Base-by-base conservation (phyloP, 2,329 filamentous ascomycete genomes). In the Neopestalotiopsis rosae region DNA sequence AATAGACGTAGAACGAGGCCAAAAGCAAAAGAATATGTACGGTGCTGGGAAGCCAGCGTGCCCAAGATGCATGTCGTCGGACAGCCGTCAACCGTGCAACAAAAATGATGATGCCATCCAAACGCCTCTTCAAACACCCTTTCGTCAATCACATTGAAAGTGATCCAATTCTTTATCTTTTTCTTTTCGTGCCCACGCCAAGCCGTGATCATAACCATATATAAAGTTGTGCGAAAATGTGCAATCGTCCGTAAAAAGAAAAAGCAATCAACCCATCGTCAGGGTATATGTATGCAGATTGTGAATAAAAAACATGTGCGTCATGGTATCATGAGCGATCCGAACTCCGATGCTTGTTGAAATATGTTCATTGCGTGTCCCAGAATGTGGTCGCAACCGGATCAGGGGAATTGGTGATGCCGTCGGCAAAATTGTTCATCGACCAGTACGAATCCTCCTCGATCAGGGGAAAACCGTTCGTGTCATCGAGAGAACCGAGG, bases 401-500 rank as follows among this genome's bases (percentile, higher is more conserved):
- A 66, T 79, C 77, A 7, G 78, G 77, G 24, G 78, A 79, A 58
- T 78, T 75, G 65, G 77, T 78, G 65, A 79, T 76, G 62, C 77
- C 77, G 65, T 79, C 78, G 67, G 75, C 75, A 69, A 81, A 83
- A 65, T 78, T 79, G 71, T 76, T 78, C 75, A 82, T 82, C 52
- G 72, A 73, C 81, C 81, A 83, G 68, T 79, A 80, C 9, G 71
- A 68, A 34, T 82, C 80, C 17, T 79, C 78, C 52, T 90, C 88
- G 10, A 87, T 81, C 71, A 86, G 81, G 6, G 84, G 82, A 34
- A 86, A 79, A 61, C 85, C 82, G 6, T 81, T 77, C 56, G 74
- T 75, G 42, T 83, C 81, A 49, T 83, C 81, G 52, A 79, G 77
- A 1, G 81, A 79, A 4, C 80, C 76, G 28, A 82, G 76, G 2